These are phyloP conservation scores for Dysphania ambrosioides DNA, from an alignment of 148 eudicot genomes.

Conservation along the genomic window DNA sequence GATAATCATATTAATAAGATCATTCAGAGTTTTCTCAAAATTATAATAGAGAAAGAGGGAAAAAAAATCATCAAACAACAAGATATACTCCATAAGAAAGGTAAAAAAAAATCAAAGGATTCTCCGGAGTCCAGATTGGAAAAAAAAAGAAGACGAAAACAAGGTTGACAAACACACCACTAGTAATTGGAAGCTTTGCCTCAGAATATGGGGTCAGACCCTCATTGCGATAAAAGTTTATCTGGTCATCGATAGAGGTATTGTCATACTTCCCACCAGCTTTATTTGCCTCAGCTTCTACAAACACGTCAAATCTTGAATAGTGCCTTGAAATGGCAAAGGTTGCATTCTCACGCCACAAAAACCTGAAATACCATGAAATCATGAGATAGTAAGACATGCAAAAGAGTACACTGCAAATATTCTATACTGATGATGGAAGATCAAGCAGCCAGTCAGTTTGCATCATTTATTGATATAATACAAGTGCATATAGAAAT, in stretches of 20 bases:
- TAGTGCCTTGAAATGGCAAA: conserved; percentile 95
- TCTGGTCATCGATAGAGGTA: conserved; percentile 75
- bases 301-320: conserved; percentile 85
- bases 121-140: not conserved
- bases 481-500: not conserved
- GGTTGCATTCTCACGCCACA: conserved; percentile 96
- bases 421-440: not conserved
- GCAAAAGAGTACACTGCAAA: not conserved
- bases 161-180: conserved; percentile 49
- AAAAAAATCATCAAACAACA: not conserved
- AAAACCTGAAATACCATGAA: conserved; percentile 52
- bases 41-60: not conserved
- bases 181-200: conserved; percentile 89
- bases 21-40: conserved; percentile 1
- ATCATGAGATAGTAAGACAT: not conserved
- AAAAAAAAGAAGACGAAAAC: conserved; percentile 9
- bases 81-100: conserved; percentile 6
- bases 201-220: conserved; percentile 81
- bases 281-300: conserved; percentile 94
- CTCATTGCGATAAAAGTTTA: conserved; percentile 67
- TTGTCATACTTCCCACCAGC: conserved; percentile 82
- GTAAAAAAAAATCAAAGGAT: not conserved
- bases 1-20: conserved; percentile 8
- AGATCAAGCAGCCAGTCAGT: not conserved
- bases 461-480: not conserved